Base-by-base conservation (phyloP, 768 basidiomycete genomes). In the Tulasnella sp. region DNA sequence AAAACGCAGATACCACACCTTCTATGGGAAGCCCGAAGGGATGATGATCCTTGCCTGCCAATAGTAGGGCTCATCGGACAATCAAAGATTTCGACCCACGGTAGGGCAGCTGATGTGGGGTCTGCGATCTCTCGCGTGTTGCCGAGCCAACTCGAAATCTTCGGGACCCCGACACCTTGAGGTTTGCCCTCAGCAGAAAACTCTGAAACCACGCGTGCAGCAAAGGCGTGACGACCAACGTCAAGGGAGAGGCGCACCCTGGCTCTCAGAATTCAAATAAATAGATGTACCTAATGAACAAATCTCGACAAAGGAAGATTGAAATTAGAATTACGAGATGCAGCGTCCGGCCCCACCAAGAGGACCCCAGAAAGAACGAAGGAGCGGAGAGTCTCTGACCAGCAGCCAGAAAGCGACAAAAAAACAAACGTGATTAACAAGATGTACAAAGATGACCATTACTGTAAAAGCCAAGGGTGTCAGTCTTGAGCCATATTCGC, bases 201-300 rank as follows among this genome's bases (percentile, higher is more conserved):
- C n/a, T 29, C 55, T 0, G 23, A 6, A 26, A 2, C 23, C 10
- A 3, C 13, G 13, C 2, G 29, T 29, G n/a, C 23, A 57, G 2
- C 15, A 15, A 15, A 16, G 1, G 1, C 55, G n/a, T 29, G 29
- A n/a, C 51, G 29, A 26, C 55, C 29, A 15, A 44, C 55, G 55
- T 57, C 55, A 29, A 57, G 29, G 55, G 4, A n/a, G 55, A n/a
- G 55, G 29, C n/a, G 55, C 55, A 26, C 7, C 9, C 26, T 6
- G 55, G 26, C 55, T 23, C 23, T 29, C 5, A 26, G 55, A 57
- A n/a, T 57, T 57, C 11, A 15, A 57, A 72, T 40, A 67, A 67
- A 67, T 26, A 67, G 32, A 67, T 67, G 61, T 29, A 35, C 61
- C 61, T 67, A 67, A 67, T 67, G 32, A 35, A 67, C 61, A 67